Evolutionary conservation across 2,329 filamentous ascomycete species (phyloP).

Genomic region (Pestalotiopsis sp.): DNA sequence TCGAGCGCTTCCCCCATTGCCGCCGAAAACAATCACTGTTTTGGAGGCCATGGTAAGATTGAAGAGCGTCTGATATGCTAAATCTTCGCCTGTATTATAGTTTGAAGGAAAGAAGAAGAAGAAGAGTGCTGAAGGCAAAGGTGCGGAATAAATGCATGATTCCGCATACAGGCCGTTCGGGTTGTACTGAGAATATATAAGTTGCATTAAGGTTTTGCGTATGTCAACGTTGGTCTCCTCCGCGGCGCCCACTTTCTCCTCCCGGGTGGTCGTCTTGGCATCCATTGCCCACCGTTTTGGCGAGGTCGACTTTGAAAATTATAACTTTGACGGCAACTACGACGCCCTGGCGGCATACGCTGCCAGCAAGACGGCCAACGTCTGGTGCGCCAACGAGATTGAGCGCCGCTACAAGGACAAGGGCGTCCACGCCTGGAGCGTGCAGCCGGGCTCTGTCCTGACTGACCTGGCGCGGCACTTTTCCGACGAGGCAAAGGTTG

Average conservation of each 20-base stretch:
- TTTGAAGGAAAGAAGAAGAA: not conserved
- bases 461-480: constrained; percentile 27
- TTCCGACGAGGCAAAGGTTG: constrained; percentile 14
- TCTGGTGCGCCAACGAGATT: constrained; percentile 21
- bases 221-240: constrained; percentile 13
- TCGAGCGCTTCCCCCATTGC: not conserved
- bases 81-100: not conserved
- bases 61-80: not conserved
- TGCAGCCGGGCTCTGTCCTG: constrained; percentile 49
- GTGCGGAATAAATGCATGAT: too few species aligned
- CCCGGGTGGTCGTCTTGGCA: constrained; percentile 40
- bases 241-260: not conserved
- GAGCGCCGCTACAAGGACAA: not conserved
- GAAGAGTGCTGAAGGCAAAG: too few species aligned
- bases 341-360: constrained; percentile 42
- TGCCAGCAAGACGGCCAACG: constrained; percentile 52
- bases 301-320: constrained; percentile 36
- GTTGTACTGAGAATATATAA: too few species aligned
- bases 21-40: not conserved
- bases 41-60: not conserved
- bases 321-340: constrained; percentile 38
- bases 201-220: too few species aligned
- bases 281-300: constrained; percentile 39
- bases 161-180: too few species aligned
- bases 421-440: not conserved